Base-by-base conservation (phyloP, 1,284 basidiomycete genomes). In the Sporisorium iseilematis-ciliati region DNA sequence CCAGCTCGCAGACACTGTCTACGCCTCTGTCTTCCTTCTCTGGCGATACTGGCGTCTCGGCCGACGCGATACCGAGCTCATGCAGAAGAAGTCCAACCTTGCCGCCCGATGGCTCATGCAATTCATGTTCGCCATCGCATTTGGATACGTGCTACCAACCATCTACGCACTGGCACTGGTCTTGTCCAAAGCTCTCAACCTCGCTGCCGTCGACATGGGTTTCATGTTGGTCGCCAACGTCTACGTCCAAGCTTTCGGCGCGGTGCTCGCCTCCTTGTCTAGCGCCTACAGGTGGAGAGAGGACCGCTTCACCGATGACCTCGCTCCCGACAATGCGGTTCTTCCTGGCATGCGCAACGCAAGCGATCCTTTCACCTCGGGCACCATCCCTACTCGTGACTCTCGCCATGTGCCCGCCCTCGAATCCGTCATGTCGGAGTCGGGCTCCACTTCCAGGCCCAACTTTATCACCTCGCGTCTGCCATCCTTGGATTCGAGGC, bases 201-300 rank as follows among this genome's bases (percentile, higher is more conserved):
- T 76, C 3, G 38, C 41, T 5, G 38, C 65, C 26, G 59, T 58
- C 56, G 63, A 76, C 40, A 63, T 75, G 60, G 76, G 76, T 21
- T 76, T 72, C 69, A 65, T 78, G 60, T 60, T 78, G 21, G 76
- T 78, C n/a, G 69, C 73, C 65, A 78, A 78, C 42, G 67, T 78
- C 40, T 78, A 75, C 53, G 69, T 78, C 5, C 73, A 76, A 33
- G 68, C 68, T 0, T 75, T 75, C 35, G 76, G 76, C 40, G 73
- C 76, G 12, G 68, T 75, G 11, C 63, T 78, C 8, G 76, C 76
- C 5, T 69, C 61, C 20, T 38, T 75, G 40, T 71, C 72, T 7
- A 63, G 57, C 26, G 60, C 69, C 23, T 66, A 75, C 54, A 66
- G 57, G 57, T 78, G 76, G 76, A 63, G 76, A 54, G 76, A 78